These are phyloP conservation scores for Entoloma clypeatum DNA, from an alignment of 1,284 basidiomycete species.

Conservation along the genomic window DNA sequence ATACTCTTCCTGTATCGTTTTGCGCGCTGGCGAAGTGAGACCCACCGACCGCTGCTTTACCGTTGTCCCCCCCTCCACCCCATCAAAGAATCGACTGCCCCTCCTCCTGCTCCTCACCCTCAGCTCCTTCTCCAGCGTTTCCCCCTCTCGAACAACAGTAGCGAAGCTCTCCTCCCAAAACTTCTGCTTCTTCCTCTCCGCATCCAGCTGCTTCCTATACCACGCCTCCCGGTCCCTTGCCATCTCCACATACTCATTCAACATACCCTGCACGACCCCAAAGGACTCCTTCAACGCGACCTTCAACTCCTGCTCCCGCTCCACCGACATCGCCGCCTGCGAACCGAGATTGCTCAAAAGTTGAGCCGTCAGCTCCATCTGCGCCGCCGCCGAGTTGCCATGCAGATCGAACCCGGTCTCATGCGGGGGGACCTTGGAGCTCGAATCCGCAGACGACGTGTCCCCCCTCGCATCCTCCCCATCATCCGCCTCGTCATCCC, in stretches of 20 bases:
- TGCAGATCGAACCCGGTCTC: slow-evolving; percentile 68
- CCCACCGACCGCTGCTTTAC: slow-evolving; percentile 22
- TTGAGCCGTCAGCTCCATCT: slow-evolving; percentile 75
- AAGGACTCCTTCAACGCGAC: slow-evolving; percentile 66
- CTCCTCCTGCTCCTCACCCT: slow-evolving; percentile 54
- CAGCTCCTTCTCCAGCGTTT: slow-evolving; percentile 80
- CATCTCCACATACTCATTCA: slow-evolving; percentile 74
- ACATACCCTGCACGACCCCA: slow-evolving; percentile 50
- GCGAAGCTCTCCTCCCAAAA: slow-evolving; percentile 94
- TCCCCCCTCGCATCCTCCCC: slow-evolving; percentile 13
- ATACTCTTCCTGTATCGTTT: slow-evolving; percentile 1
- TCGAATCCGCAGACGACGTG: slow-evolving; percentile 41
- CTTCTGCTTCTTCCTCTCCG: slow-evolving; percentile 70
- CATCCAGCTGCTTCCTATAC: slow-evolving; percentile 59
- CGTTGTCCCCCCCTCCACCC: slow-evolving; percentile 19
- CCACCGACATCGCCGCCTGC: slow-evolving; percentile 32
- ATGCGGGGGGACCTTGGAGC: slow-evolving; percentile 56
- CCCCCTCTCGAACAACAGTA: slow-evolving; percentile 83
- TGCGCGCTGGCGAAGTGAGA: too few relatives aligned
- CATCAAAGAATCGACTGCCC: slow-evolving; percentile 50
- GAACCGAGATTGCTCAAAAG: slow-evolving; percentile 54
- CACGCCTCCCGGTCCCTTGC: slow-evolving; percentile 80
- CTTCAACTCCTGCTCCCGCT: slow-evolving; percentile 44
- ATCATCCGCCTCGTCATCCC: slow-evolving; percentile 14
- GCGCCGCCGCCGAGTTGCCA: slow-evolving; percentile 72